Base-by-base conservation (phyloP, 331 rosid genomes). In the Saraca asoca region DNA sequence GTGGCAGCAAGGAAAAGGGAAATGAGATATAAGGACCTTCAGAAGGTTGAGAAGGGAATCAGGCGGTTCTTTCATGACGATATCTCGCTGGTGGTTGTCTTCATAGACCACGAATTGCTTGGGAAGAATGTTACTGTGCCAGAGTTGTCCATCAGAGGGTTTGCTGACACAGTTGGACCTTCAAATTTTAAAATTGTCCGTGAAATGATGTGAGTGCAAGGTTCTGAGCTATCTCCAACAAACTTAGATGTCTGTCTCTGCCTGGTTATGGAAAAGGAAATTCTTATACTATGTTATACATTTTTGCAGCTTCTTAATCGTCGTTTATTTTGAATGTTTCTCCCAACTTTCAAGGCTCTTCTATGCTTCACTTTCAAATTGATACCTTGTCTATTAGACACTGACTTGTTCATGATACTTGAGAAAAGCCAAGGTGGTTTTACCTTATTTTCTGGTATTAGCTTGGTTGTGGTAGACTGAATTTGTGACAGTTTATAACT, bases 51-150 rank as follows among this genome's bases (percentile, higher is more conserved):
- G 74, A 82, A 78, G 74, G 94, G 96, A 35, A 62, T 74, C 14
- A 76, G 97, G 64, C 85, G 97, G 64, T 75, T 50, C 68, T 80
- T 81, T 68, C 97, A 91, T 2, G 96, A 91, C 13, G 97, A 91
- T 74, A 88, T 91, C 45, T 85, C 97, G 0, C 80, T 91, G 37
- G 82, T 87, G 24, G 96, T 91, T 41, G 70, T 87, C 73, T 91
- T 85, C 82, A 58, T 86, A 1, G 96, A 87, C 83, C 83, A 88
- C 9, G 91, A 84, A 29, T 69, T 78, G 72, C 75, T 75, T 51
- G 75, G 73, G 64, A 78, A 70, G 78, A 75, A 75, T 6, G 66
- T 60, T 24, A 19, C 78, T 5, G 81, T 76, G 14, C 95, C 97
- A 5, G 91, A 88, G 62, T 42, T 86, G 64, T 91, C 95, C 8